Base-by-base conservation (phyloP, 805 yeast genomes). In the Hanseniaspora taiwanica region DNA sequence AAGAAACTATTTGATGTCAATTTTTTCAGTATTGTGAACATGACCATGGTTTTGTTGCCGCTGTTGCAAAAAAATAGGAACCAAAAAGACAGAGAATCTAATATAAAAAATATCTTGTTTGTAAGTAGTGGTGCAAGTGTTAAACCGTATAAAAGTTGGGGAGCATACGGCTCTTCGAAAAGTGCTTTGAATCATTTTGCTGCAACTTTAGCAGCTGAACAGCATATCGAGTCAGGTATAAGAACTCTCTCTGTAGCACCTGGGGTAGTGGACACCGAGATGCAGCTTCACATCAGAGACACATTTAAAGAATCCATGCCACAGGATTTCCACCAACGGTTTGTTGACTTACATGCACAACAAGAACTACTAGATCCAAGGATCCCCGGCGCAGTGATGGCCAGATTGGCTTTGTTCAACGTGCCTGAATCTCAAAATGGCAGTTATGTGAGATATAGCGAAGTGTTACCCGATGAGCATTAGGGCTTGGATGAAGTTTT, bases 121-220 rank as follows among this genome's bases (percentile, higher is more conserved):
- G 95, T 87, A 0, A 81, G 93, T 16, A 83, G 94, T 2, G 96
- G 96, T 5, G 96, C 97, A 1, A 71, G 93, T 16, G 68, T 70
- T 1, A 71, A 66, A 40, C 45, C 50, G 17, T 50, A 49, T 36
- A 43, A 44, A 35, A 64, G 65, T 50, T 89, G 96, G 96, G 80
- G 81, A 14, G 93, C 95, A 4, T 89, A 89, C 52, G 94, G 96
- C 1, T 64, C 87, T 4, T 78, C 95, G 6, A 89, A 89, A 58
- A 96, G 96, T 0, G 95, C 96, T 0, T 55, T 89, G 38, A 86
- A 89, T 57, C 86, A 79, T 50, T 69, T 85, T 39, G 76, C 83
- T 6, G 53, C 62, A 36, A 74, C 82, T 12, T 56, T 89, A 13
- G 79, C 83, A 1, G 64, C 62, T 5, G 96, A 86, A 51, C 86